These are phyloP conservation scores for Neonothopanus nambi DNA, from an alignment of 1,284 basidiomycete genomes.

Conservation along the genomic window DNA sequence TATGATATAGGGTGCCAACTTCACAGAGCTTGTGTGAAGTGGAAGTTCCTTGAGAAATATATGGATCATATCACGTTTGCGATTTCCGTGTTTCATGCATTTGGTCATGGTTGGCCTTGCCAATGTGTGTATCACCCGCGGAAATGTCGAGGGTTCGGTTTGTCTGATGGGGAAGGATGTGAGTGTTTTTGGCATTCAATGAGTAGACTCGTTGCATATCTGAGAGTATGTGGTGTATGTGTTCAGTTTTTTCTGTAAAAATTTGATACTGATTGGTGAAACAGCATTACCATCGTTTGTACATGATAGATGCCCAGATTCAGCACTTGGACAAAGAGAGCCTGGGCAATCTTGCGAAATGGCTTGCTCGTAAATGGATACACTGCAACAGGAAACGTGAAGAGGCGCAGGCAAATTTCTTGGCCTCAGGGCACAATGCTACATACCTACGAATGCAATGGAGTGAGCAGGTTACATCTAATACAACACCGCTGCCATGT, in stretches of 20 bases:
- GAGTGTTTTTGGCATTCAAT: slow-evolving; percentile 35
- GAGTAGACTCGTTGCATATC: slow-evolving; percentile 24
- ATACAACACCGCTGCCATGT: slow-evolving; percentile 20
- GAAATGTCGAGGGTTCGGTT: slow-evolving; percentile 29
- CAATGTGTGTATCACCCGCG: slow-evolving; percentile 33
- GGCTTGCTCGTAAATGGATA: slow-evolving; percentile 14
- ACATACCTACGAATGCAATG: slow-evolving; percentile 17
- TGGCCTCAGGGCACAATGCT: background rate
- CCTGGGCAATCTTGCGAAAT: slow-evolving; percentile 17
- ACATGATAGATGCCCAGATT: slow-evolving; percentile 26
- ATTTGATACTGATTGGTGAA: background rate
- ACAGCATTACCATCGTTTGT: slow-evolving; percentile 22
- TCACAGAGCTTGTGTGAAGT: slow-evolving; percentile 26
- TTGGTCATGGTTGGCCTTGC: slow-evolving; percentile 35
- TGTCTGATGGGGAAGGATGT: slow-evolving; percentile 36
- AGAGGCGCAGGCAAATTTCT: slow-evolving; percentile 4
- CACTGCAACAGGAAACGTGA: slow-evolving; percentile 9
- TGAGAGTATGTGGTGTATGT: slow-evolving; percentile 29
- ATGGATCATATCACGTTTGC: slow-evolving; percentile 25
- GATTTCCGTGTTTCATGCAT: slow-evolving; percentile 34
- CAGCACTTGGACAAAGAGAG: slow-evolving; percentile 15
- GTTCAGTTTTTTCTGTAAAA: background rate
- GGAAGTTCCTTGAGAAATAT: slow-evolving; percentile 23
- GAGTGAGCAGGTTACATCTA: slow-evolving; percentile 18
- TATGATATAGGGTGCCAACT: slow-evolving; percentile 30